Conservation (phyloP, 805 yeast species). For the Kodamaea kakaduensis region DNA sequence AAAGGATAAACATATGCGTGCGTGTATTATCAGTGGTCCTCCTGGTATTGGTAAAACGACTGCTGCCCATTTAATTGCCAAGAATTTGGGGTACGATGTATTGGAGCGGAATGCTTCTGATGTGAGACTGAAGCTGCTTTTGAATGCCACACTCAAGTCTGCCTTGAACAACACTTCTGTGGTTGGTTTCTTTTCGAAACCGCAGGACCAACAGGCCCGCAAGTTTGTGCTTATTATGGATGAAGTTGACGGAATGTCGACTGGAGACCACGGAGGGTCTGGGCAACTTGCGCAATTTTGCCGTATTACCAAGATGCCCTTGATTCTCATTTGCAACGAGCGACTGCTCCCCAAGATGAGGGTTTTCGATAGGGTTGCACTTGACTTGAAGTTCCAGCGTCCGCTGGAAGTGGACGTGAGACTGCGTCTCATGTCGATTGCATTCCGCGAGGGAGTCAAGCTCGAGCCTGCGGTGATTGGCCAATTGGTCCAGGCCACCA, state of each 20-base stretch:
- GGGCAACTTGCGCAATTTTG: constrained; percentile 90
- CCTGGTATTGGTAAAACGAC: constrained; percentile 86
- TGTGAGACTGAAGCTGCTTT: constrained; percentile 76
- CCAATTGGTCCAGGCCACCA: constrained; percentile 77
- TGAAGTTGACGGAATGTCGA: constrained; percentile 99
- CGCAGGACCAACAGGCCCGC: constrained; percentile 31
- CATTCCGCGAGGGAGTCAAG: constrained; percentile 76
- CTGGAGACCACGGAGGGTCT: constrained; percentile 98
- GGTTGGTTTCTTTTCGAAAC: constrained; percentile 62
- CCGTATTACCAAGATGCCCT: constrained; percentile 79
- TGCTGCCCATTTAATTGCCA: constrained; percentile 73
- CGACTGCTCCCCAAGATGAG: constrained; percentile 91
- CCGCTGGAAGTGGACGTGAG: constrained; percentile 81
- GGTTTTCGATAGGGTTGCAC: constrained; percentile 81
- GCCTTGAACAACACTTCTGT: constrained; percentile 80
- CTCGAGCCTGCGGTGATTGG: constrained; percentile 79
- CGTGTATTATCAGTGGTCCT: constrained; percentile 83
- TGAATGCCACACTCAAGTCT: constrained; percentile 64
- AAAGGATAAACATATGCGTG: constrained; percentile 64
- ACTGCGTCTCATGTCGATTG: constrained; percentile 85
- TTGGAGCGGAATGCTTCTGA: constrained; percentile 85
- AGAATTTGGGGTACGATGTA: constrained; percentile 65
- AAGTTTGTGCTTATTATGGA: constrained; percentile 90
- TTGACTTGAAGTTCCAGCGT: constrained; percentile 80
- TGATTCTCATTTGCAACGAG: constrained; percentile 92